These are phyloP conservation scores for Cryptococcus neoformans DNA, from an alignment of 1,284 basidiomycete species.

Conservation along the genomic window DNA sequence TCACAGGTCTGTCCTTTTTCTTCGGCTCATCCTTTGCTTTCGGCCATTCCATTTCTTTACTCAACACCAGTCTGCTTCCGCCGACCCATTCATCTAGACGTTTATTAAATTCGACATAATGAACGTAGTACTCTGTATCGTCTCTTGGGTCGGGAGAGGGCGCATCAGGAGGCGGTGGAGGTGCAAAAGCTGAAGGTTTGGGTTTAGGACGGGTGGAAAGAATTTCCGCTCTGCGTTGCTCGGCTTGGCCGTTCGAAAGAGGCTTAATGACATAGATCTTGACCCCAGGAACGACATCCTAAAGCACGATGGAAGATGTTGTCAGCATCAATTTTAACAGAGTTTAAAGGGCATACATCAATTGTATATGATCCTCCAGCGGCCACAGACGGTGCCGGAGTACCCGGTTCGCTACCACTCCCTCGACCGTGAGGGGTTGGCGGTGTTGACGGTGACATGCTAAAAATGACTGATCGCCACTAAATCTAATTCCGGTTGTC, in stretches of 20 bases:
- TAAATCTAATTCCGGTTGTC: constrained; percentile 1
- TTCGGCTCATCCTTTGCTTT: constrained; percentile 41
- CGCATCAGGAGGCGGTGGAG: constrained; percentile 56
- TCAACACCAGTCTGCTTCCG: constrained; percentile 77
- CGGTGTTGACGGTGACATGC: constrained; percentile 41
- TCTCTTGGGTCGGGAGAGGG: constrained; percentile 53
- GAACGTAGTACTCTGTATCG: constrained; percentile 90
- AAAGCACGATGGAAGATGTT: background rate
- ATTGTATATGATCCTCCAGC: constrained; percentile 70
- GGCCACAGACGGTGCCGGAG: constrained; percentile 56
- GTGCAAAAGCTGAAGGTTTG: constrained; percentile 56
- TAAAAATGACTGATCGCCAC: constrained; percentile 7
- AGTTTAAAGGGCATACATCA: constrained; percentile 56
- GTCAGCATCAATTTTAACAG: constrained; percentile 1
- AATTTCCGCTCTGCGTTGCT: constrained; percentile 90
- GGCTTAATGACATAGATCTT: constrained; percentile 86
- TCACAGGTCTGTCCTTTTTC: constrained; percentile 49
- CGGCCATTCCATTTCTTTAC: constrained; percentile 92
- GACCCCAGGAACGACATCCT: constrained; percentile 87
- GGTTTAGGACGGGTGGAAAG: constrained; percentile 86
- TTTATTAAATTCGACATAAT: constrained; percentile 98
- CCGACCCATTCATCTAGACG: constrained; percentile 99
- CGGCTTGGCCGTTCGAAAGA: constrained; percentile 65
- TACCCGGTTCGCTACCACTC: constrained; percentile 32
- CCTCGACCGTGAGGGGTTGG: constrained; percentile 32